phyloP scores from a whole-genome alignment of 2,329 filamentous ascomycete species.

The Cercospora sesami region DNA sequence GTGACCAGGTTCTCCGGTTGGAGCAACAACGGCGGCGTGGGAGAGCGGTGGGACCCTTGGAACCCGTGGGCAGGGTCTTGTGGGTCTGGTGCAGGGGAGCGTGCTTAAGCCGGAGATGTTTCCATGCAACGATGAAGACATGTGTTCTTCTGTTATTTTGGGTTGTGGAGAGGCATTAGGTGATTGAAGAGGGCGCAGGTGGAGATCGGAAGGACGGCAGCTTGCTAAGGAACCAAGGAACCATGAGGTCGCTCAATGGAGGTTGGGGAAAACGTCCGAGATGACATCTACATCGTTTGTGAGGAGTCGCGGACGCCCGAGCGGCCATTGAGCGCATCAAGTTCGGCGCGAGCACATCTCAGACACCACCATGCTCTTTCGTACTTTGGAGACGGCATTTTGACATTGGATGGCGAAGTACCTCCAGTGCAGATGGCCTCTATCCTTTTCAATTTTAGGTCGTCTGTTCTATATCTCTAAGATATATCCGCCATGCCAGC shows the following conservation, averaged over 20 bases:
- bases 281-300: neutral
- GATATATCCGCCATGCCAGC: neutral
- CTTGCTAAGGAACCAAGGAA: neutral
- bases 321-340: neutral
- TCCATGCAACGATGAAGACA: neutral
- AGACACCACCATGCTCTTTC: neutral
- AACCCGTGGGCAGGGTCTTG: neutral
- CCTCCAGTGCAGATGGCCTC: neutral
- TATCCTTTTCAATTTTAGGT: neutral
- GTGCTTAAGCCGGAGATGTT: neutral
- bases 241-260: neutral
- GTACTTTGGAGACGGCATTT: neutral
- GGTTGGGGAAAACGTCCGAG: neutral
- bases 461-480: neutral
- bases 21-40: neutral
- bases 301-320: neutral
- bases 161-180: neutral
- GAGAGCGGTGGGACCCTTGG: neutral
- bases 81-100: neutral
- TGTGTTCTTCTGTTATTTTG: neutral
- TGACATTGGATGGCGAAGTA: neutral
- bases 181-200: neutral
- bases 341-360: neutral
- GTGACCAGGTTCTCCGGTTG: neutral
- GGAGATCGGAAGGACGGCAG: neutral